phyloP scores from a whole-genome alignment of 352 stramenopile species.

The Globisporangium orthogonon region DNA sequence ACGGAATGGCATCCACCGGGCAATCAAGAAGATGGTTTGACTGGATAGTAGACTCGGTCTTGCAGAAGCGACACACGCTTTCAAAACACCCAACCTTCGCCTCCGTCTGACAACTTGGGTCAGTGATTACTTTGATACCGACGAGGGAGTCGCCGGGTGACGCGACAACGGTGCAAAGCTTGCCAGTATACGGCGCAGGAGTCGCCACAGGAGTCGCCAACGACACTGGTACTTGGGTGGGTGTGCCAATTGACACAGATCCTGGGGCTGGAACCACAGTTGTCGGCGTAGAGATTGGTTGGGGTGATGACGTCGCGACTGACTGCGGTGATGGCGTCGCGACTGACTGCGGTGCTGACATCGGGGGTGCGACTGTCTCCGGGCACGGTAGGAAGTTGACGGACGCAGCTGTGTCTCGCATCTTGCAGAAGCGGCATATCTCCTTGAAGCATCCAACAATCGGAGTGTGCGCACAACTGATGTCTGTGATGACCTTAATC shows the following conservation, averaged over 20 bases:
- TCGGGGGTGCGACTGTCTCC: neutral
- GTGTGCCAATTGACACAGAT: neutral
- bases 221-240: neutral
- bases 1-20: neutral
- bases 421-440: conserved; percentile 15
- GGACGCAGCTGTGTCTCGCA: conserved; percentile 4
- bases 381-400: neutral
- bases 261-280: neutral
- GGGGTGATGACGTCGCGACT: too few relatives aligned
- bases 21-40: conserved; percentile 10
- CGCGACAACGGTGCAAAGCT: conserved; percentile 1
- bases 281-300: neutral
- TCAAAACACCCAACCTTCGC: conserved; percentile 9
- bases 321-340: too few relatives aligned
- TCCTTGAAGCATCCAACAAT: conserved; percentile 7
- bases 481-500: conserved; percentile 14
- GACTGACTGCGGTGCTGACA: neutral
- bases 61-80: conserved; percentile 14
- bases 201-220: neutral
- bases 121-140: conserved; percentile 11
- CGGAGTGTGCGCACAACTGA: conserved; percentile 5
- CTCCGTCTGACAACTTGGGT: conserved; percentile 4
- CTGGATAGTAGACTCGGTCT: conserved; percentile 4
- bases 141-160: conserved; percentile 5
- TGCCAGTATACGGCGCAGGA: neutral